A percentile compares a stretch with the other conserved stretches of the same genome.
Conservation (phyloP, 2,329 filamentous ascomycete species). For the Cladosporium austrohemisphaericum region DNA sequence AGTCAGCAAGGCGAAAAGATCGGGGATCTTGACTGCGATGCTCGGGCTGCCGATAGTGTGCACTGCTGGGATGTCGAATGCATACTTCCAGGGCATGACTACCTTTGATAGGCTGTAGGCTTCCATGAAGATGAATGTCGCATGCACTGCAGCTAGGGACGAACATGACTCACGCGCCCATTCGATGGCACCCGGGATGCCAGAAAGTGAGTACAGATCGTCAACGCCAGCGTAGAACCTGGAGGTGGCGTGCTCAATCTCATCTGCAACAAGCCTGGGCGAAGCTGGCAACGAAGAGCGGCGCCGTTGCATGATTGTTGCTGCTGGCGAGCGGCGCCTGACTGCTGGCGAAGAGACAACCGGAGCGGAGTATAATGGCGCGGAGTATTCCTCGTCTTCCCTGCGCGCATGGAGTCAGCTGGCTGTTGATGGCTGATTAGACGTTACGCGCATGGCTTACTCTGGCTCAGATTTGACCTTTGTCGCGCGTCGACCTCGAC, state of each 20-base stretch:
- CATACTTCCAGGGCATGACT: slow-evolving; percentile 67
- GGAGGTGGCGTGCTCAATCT: slow-evolving; percentile 67
- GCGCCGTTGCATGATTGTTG: slow-evolving; percentile 19
- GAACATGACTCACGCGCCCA: slow-evolving; percentile 66
- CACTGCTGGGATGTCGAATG: slow-evolving; percentile 67
- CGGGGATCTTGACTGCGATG: slow-evolving; percentile 63
- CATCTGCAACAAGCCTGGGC: slow-evolving; percentile 71
- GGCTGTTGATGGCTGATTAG: neutral
- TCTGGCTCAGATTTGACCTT: slow-evolving; percentile 35
- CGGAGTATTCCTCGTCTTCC: slow-evolving; percentile 18
- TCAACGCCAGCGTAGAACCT: slow-evolving; percentile 64
- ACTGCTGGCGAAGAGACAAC: slow-evolving; percentile 17
- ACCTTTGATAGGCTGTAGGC: slow-evolving; percentile 64
- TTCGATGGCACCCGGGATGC: slow-evolving; percentile 63
- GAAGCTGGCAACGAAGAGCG: slow-evolving; percentile 63
- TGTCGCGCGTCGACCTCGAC: slow-evolving; percentile 27
- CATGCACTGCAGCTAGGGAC: slow-evolving; percentile 68
- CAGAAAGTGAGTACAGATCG: slow-evolving; percentile 61
- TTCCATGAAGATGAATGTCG: slow-evolving; percentile 66
- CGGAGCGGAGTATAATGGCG: neutral
- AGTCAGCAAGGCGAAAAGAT: slow-evolving; percentile 75
- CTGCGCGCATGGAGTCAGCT: slow-evolving; percentile 14
- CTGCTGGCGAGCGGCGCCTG: slow-evolving; percentile 32
- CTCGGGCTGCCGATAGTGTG: slow-evolving; percentile 47
- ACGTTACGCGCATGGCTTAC: slow-evolving; percentile 20